Percentiles rank a stretch among this genome's conserved stretches.
phyloP scores from a whole-genome alignment of 2,329 filamentous ascomycete species.

The Arthrobotrys megalospora region DNA sequence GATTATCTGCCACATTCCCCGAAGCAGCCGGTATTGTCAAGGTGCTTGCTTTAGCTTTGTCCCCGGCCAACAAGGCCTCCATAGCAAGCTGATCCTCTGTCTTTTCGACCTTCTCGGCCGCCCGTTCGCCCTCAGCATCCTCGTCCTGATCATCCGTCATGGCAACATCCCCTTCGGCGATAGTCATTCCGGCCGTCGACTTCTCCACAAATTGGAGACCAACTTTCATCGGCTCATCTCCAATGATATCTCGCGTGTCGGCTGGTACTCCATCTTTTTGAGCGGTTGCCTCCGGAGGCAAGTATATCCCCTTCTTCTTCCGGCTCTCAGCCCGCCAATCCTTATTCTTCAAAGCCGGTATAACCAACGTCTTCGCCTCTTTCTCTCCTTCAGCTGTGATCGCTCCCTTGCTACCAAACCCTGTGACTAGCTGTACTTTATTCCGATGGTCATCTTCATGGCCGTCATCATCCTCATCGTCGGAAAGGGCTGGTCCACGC shows the following conservation, averaged over 20 bases:
- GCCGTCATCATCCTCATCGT: slow-evolving; percentile 61
- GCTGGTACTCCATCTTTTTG: slow-evolving; percentile 62
- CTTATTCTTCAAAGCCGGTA: slow-evolving; percentile 74
- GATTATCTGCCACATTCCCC: slow-evolving; percentile 46
- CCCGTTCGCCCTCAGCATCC: slow-evolving; percentile 48
- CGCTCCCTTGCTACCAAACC: slow-evolving; percentile 62
- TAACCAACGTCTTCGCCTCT: slow-evolving; percentile 71
- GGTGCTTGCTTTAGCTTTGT: slow-evolving; percentile 70
- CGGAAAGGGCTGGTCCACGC: slow-evolving; percentile 63
- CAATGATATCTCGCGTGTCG: slow-evolving; percentile 63
- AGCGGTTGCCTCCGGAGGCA: slow-evolving; percentile 62
- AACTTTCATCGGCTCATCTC: slow-evolving; percentile 61
- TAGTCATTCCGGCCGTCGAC: slow-evolving; percentile 52
- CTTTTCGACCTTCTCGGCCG: slow-evolving; percentile 65
- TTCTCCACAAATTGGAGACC: slow-evolving; percentile 57
- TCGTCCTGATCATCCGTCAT: slow-evolving; percentile 49
- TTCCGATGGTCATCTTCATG: slow-evolving; percentile 57
- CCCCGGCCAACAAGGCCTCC: slow-evolving; percentile 75
- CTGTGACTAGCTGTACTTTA: slow-evolving; percentile 63
- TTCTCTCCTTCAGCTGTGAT: slow-evolving; percentile 58
- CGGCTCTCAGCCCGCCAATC: slow-evolving; percentile 75
- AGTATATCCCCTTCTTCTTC: slow-evolving; percentile 66
- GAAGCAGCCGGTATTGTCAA: slow-evolving; percentile 71
- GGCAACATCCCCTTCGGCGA: slow-evolving; percentile 36
- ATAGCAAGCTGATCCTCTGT: slow-evolving; percentile 77